Base-by-base conservation (phyloP, 129 eudicot species). In the Helianthus tuberosus region DNA sequence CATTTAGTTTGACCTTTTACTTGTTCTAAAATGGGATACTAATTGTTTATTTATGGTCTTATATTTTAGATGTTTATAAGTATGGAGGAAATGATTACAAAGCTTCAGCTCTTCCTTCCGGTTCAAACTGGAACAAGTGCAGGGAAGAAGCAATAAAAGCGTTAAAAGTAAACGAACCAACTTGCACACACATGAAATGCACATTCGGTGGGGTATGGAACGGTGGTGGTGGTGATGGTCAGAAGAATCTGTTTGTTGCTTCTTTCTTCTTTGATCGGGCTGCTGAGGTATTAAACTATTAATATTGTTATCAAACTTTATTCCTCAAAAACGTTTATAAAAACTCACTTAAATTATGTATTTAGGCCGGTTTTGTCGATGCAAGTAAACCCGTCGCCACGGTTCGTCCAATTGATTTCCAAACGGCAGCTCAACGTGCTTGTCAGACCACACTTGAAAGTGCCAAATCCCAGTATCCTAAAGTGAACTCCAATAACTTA, bases 211-310 rank as follows among this genome's bases (percentile, higher is more conserved):
- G 97, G 25, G 88, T 94, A n/a, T 94, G 99, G 99, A 94, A 88
- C 57, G 99, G 99, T 64, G 99, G 97, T 52, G 97, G 97, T 17
- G 99, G 99, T 50, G 97, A 91, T 74, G 99, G 99, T 57, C 99
- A 86, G 81, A 94, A 91, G 88, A 88, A 94, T 65, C 80, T 94
- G 2, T 94, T 94, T 76, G 99, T 94, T 58, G 99, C 99, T 41
- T 94, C 99, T 57, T 94, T 94, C 74, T 94, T 94, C 77, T 94
- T 94, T 51, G 97, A 94, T 73, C 84, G 99, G 79, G 99, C 99
- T 75, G 99, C 93, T 48, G 96, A 94, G 99, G 99, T 94, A 86
- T 62, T 46, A 27, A 39, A 32, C 3, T 57, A 32, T 32, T 32
- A 32, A 32, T 32, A 32, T 60, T 13, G 8, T 13, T 14, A 70